Base-by-base conservation (phyloP, 163 green algal genomes). In the Volvox carteri region DNA sequence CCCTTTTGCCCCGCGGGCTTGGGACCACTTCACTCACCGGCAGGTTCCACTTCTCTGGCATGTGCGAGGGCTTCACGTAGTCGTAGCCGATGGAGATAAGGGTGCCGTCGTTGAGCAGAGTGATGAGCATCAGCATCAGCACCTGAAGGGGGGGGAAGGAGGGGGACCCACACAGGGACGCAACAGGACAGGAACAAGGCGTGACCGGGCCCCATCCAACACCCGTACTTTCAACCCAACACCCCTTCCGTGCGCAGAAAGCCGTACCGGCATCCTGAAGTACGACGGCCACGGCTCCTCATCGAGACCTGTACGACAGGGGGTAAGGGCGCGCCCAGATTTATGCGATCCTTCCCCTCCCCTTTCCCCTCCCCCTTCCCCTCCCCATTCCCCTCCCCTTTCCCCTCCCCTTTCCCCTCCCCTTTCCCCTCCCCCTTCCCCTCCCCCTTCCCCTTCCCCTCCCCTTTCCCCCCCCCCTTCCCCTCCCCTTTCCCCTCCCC, bases 71-170 rank as follows among this genome's bases (percentile, higher is more conserved):
- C 44, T 94, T 92, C 19, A 98, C 96, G 70, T 95, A 84, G 91
- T 98, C 96, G 86, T 98, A 98, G 73, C 93, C 96, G 39, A 98
- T 95, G n/a, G 96, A 96, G 93, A 98, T 98, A 68, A 98, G 94
- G 4, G 95, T 97, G 84, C 95, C 95, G 80, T 97, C 95, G 85
- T 97, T 97, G 19, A 97, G 93, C 78, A 97, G 88, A 1, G 95
- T 97, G 95, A 97, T 97, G 62, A 96, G 93, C 78, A 98, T 97
- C 35, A 98, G 94, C 93, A 97, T 95, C 30, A 98, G 93, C 70
- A 98, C 96, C 79, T 86, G 79, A n/a, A 5, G 28, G 30, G n/a
- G 2, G 76, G 30, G 50, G 46, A 23, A 4, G 23, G 72, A 4
- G 41, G 19, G 60, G 23, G 44, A 12, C 37, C n/a, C n/a, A n/a